Conservation (phyloP, 805 yeast genomes). For the Naumovozyma baii region DNA sequence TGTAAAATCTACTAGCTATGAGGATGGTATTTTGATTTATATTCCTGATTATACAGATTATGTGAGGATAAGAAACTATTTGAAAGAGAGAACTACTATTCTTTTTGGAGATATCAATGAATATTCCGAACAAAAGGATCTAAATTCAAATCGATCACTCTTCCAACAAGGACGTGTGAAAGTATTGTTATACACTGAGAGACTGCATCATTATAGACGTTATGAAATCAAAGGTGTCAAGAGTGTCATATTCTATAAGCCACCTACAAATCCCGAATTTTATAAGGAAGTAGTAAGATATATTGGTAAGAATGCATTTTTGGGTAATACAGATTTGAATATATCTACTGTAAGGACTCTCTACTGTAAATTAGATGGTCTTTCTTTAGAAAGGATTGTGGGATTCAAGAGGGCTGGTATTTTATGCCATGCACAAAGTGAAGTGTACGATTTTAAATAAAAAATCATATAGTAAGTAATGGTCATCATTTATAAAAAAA, state of each 20-base stretch:
- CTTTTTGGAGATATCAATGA: constrained; percentile 72
- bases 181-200: constrained; percentile 80
- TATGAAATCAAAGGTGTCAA: constrained; percentile 79
- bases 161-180: constrained; percentile 57
- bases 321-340: constrained; percentile 44
- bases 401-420: constrained; percentile 66
- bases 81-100: constrained; percentile 46
- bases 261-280: constrained; percentile 77
- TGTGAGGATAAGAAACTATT: constrained; percentile 61
- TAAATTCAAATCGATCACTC: constrained; percentile 58
- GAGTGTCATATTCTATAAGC: constrained; percentile 68
- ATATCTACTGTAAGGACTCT: constrained; percentile 50
- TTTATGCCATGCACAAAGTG: constrained; percentile 60
- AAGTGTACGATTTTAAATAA: constrained; percentile 61
- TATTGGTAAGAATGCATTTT: constrained; percentile 49
- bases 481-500: no score
- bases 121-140: constrained; percentile 63
- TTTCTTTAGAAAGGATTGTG: constrained; percentile 71
- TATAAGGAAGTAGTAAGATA: constrained; percentile 67
- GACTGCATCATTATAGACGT: constrained; percentile 86
- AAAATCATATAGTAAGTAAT: no score
- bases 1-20: constrained; percentile 45
- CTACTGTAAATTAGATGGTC: constrained; percentile 72
- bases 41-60: constrained; percentile 85
- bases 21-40: constrained; percentile 68